phyloP scores from a whole-genome alignment of 208 protist species.

The Wallacemonas sp. region DNA sequence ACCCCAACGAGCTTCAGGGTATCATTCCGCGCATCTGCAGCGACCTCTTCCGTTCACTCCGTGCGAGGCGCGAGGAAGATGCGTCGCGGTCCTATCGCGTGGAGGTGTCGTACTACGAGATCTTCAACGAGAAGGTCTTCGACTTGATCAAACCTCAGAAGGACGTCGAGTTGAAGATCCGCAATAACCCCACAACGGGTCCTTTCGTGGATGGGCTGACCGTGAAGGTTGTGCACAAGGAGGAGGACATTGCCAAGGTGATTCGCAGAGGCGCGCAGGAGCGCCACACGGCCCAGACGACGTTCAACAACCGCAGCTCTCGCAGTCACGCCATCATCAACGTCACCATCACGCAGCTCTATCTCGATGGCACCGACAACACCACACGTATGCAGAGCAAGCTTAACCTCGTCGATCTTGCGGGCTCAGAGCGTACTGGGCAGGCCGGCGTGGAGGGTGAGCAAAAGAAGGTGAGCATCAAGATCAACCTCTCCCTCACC shows the following conservation, averaged over 20 bases:
- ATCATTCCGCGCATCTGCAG: conserved; percentile 77
- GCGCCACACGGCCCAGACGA: conserved; percentile 82
- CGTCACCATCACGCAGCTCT: conserved; percentile 66
- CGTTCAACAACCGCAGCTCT: conserved; percentile 89
- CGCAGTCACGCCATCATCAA: conserved; percentile 90
- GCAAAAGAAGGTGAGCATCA: conserved; percentile 29
- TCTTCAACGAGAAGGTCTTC: conserved; percentile 91
- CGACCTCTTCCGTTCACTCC: conserved; percentile 67
- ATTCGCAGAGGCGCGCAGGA: conserved; percentile 76
- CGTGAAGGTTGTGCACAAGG: conserved; percentile 43
- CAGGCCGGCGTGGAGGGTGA: conserved; percentile 62
- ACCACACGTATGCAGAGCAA: conserved; percentile 62
- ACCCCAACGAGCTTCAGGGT: conserved; percentile 68
- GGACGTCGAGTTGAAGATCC: conserved; percentile 66
- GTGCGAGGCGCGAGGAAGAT: conserved; percentile 56
- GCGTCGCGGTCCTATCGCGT: conserved; percentile 71
- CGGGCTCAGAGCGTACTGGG: conserved; percentile 88
- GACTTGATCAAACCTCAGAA: conserved; percentile 62
- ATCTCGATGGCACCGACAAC: conserved; percentile 56
- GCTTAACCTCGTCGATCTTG: conserved; percentile 94
- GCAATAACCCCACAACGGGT: conserved; percentile 62
- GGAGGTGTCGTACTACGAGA: conserved; percentile 86
- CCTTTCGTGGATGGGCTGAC: conserved; percentile 81
- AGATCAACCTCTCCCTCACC: conserved; percentile 90
- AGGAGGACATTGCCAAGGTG: conserved; percentile 69